Base-by-base conservation (phyloP, 345 rosid genomes). In the Garcia nutans region DNA sequence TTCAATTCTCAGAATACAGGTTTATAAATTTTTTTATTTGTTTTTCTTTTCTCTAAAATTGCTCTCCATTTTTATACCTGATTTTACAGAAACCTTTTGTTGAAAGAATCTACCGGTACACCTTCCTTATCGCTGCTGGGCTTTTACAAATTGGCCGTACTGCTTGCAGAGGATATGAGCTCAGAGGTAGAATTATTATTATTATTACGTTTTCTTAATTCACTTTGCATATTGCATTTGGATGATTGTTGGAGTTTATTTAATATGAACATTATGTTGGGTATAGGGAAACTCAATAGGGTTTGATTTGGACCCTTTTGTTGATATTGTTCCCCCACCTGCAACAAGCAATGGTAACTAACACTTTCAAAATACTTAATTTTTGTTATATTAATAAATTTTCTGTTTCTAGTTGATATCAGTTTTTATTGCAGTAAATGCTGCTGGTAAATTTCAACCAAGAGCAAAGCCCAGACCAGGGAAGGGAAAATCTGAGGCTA, bases 381-480 rank as follows among this genome's bases (percentile, higher is more conserved):
- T 69, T 49, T 31, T 65, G 16, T 76, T 7, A 47, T 23, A 23
- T 47, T 24, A 68, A 2, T 12, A 68, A 31, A 10, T 16, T 68
- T 49, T 19, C 13, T 45, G 33, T 31, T 23, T 67, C 26, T 20
- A 47, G 37, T 60, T 74, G n/a, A 49, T 20, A 24, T 31, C 57
- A 49, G 20, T 22, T 69, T 45, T 33, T 65, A 37, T 69, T 22
- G 65, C 76, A 77, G 79, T 59, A 8, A 6, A 74, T n/a, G 49
- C 74, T 59, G 77, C 74, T 70, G 82, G 76, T 41, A 82, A 75
- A 73, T 78, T 78, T 75, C 78, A 78, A 60, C 79, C 77, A n/a
- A 73, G 64, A 65, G 59, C 37, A 19, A 78, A 78, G 54, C 49
- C 52, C 52, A 45, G 56, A 47, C 68, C 78, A 15, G 73, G 49